A percentile compares a stretch with the other conserved stretches of the same genome.
These are phyloP conservation scores for Linanthus parryae DNA, from an alignment of 148 eudicot genomes.

Conservation along the genomic window DNA sequence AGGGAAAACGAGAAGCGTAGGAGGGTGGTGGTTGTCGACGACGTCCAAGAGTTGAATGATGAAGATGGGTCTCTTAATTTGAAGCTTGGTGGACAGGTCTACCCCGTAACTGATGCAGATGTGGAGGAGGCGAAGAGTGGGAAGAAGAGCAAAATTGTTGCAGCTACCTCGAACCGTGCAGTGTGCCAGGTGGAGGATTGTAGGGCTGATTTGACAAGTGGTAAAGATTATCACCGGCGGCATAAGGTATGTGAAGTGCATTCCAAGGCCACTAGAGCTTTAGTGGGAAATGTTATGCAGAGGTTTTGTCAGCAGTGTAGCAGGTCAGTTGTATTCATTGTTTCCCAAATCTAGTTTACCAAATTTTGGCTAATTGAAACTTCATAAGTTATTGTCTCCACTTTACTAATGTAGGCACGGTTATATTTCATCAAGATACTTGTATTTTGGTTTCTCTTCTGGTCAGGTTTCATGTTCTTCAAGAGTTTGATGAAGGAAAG, in stretches of 20 bases:
- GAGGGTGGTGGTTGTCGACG: constrained; percentile 36
- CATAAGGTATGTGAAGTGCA: constrained; percentile 91
- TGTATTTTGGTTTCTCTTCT: constrained; percentile 6
- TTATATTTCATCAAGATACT: background rate
- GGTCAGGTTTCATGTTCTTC: constrained; percentile 78
- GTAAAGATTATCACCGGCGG: constrained; percentile 82
- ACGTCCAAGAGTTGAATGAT: constrained; percentile 40
- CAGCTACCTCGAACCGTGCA: constrained; percentile 37
- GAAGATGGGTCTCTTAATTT: constrained; percentile 48
- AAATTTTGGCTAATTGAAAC: background rate
- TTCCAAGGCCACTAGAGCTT: constrained; percentile 64
- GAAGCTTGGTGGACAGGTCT: constrained; percentile 72
- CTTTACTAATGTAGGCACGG: background rate
- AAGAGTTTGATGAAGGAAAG: constrained; percentile 97
- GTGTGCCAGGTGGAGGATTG: constrained; percentile 91
- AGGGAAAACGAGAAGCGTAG: constrained; percentile 54
- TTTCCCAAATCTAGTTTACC: too few species aligned
- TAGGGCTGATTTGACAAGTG: constrained; percentile 58
- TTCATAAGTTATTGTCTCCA: background rate
- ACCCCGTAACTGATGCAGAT: constrained; percentile 44
- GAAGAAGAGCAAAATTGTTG: constrained; percentile 56
- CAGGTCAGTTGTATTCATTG: constrained; percentile 47
- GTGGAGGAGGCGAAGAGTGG: constrained; percentile 47
- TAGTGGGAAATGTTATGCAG: constrained; percentile 68
- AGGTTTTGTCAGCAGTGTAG: constrained; percentile 99